A percentile compares a stretch with the other conserved stretches of the same genome.
Evolutionary conservation across 768 basidiomycete genomes (phyloP).

Genomic region (Tylopilus intermedius): DNA sequence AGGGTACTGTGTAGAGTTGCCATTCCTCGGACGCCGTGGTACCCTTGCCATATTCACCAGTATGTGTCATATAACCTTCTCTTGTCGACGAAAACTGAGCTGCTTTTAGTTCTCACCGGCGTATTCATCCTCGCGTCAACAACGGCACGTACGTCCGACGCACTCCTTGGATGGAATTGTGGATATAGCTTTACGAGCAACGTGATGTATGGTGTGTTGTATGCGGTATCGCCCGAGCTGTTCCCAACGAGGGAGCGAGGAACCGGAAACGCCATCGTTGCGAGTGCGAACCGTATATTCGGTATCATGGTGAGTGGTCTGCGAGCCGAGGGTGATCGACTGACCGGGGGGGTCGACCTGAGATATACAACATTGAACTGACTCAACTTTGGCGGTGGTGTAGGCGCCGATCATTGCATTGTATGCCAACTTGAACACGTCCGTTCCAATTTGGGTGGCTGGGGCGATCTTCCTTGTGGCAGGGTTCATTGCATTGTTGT

Average conservation of each 20-base stretch:
- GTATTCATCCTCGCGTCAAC: conserved; percentile 56
- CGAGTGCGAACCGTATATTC: conserved; percentile 50
- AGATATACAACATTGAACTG: background rate
- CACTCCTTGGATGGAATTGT: conserved; percentile 56
- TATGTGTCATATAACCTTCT: conserved; percentile 13
- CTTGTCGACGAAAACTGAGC: background rate
- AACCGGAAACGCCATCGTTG: conserved; percentile 52
- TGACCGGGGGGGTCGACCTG: background rate
- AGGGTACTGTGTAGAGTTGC: conserved; percentile 50
- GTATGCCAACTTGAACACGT: conserved; percentile 42
- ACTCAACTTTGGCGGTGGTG: background rate
- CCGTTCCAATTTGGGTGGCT: conserved; percentile 52
- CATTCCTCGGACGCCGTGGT: conserved; percentile 48
- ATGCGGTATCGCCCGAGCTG: conserved; percentile 43
- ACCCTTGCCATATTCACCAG: conserved; percentile 49
- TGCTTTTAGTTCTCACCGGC: conserved; percentile 41
- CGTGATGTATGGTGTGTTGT: conserved; percentile 50
- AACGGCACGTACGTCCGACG: conserved; percentile 48
- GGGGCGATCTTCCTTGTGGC: conserved; percentile 49
- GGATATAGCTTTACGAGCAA: conserved; percentile 54
- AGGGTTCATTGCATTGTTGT: conserved; percentile 43
- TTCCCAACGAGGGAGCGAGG: conserved; percentile 53
- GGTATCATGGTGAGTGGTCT: conserved; percentile 47
- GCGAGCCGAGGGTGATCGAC: background rate
- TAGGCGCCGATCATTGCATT: conserved; percentile 49